Base-by-base conservation (phyloP, 192 early-diverging fungal genomes). In the Coemansia sp. region DNA sequence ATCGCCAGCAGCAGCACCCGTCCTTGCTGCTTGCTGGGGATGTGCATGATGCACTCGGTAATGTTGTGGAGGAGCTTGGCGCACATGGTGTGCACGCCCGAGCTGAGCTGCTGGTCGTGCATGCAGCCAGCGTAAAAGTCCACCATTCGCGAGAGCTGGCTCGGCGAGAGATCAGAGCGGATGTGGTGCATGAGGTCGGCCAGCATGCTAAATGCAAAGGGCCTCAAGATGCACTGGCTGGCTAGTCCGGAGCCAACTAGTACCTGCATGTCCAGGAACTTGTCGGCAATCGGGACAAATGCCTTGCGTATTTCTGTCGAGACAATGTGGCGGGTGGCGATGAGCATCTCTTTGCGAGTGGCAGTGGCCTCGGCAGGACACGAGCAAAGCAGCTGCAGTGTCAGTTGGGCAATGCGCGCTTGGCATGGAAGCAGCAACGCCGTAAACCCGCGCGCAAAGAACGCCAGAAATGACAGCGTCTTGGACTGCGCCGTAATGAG, bases 391-490 rank as follows among this genome's bases (percentile, higher is more conserved):
- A 99, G 79, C 8, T 89, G 85, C 38, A 98, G 86, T 2, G 98
- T 93, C 65, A 95, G 89, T 18, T 93, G 89, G 2, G 98, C 95
- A 59, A 99, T 94, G 13, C 85, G 81, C 24, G 92, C 84, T 69
- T 94, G 87, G 71, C 91, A 88, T 41, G 91, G 90, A 44, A 87
- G 76, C 59, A 97, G 68, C 13, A 86, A 70, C 27, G 75, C 62
- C 5, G 89, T 86, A 41, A 94, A 97, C 37, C 89, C 92, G 27
- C 93, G 86, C 55, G 96, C 84, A 66, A 98, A 94, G 80, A 96
- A 98, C 3, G 97, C 96, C 59, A 99, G 76, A 69, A 98, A 99
- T 8, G 96, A 97, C 76, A 98, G 90, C 27, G 98, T 99, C 86
- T 99, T 99, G 41, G 96, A 93, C 85, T 99, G 98, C 20, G 98